phyloP scores from a whole-genome alignment of 2,329 filamentous ascomycete genomes.

The Myriosclerotinia duriaeana region DNA sequence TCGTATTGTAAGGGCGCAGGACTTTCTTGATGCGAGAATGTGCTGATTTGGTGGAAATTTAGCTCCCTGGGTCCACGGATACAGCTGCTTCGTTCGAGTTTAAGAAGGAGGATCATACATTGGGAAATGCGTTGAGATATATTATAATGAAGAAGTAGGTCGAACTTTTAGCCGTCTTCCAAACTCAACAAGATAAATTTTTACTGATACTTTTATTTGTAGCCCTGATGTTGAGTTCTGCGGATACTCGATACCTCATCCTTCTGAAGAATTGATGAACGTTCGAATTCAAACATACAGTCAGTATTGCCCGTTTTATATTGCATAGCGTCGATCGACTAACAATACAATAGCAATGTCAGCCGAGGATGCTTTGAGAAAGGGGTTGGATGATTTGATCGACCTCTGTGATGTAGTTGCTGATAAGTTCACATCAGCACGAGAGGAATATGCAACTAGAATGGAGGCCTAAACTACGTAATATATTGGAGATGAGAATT shows the following conservation, averaged over 20 bases:
- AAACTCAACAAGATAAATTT: neutral
- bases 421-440: constrained; percentile 77
- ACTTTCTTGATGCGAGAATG: neutral
- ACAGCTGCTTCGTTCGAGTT: constrained; percentile 95
- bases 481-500: constrained; percentile 16
- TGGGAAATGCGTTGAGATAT: constrained; percentile 90
- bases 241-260: constrained; percentile 96
- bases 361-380: constrained; percentile 82
- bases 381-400: constrained; percentile 84
- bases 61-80: constrained; percentile 45
- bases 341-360: constrained; percentile 61
- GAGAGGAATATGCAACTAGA: constrained; percentile 48
- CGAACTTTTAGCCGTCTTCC: neutral
- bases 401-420: constrained; percentile 90
- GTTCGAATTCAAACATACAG: constrained; percentile 95
- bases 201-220: constrained; percentile 26
- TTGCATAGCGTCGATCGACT: constrained; percentile 20
- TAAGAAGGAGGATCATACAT: constrained; percentile 86
- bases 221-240: constrained; percentile 97
- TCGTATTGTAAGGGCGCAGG: constrained; percentile 33
- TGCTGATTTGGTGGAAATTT: constrained; percentile 2
- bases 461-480: constrained; percentile 26
- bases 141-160: constrained; percentile 98
- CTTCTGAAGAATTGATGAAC: constrained; percentile 95
- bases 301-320: constrained; percentile 47